Percentiles rank a stretch among this genome's conserved stretches.
Conservation (phyloP, 345 rosid genomes). For the Eucalyptus regnans region DNA sequence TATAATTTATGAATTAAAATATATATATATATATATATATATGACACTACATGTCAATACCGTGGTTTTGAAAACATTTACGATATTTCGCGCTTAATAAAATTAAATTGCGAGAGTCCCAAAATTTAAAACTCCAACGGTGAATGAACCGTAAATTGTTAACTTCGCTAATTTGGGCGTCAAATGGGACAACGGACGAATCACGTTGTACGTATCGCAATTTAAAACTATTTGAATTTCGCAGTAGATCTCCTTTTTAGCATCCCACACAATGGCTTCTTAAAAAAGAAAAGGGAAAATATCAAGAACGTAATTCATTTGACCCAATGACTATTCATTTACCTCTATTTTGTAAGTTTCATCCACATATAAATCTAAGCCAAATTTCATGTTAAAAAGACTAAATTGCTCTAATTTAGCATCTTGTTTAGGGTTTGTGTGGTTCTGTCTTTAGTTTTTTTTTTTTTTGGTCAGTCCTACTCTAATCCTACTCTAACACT, state of each 20-base stretch:
- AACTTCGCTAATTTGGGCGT: neutral
- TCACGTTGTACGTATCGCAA: neutral
- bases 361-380: neutral
- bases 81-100: accelerated
- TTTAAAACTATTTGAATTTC: neutral
- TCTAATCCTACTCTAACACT: no score
- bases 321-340: neutral
- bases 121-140: neutral
- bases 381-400: neutral
- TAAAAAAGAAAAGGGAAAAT: neutral
- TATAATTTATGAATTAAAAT: neutral
- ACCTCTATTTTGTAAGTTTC: neutral
- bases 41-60: neutral
- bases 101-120: neutral
- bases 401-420: neutral
- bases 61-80: neutral
- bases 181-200: neutral
- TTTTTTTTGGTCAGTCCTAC: no score
- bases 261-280: neutral
- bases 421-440: neutral
- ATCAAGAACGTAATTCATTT: neutral
- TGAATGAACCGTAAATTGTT: neutral
- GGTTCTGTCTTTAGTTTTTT: no score
- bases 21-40: neutral
- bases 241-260: neutral